phyloP scores from a whole-genome alignment of 176 grass and related monocot species.

The Guadua angustifolia region DNA sequence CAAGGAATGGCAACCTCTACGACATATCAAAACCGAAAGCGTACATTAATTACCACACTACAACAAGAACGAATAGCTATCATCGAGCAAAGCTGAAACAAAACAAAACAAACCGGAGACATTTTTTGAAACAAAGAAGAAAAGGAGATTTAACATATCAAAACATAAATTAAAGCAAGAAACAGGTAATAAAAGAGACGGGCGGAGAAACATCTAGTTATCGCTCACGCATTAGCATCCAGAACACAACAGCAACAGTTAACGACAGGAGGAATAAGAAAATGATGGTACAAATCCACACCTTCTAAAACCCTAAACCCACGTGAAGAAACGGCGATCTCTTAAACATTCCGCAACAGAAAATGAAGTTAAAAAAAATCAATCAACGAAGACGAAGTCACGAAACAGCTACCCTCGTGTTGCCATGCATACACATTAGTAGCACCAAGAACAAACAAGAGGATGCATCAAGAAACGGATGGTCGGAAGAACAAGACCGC shows the following conservation, averaged over 20 bases:
- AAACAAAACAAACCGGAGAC: background rate
- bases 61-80: background rate
- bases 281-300: conserved; percentile 16
- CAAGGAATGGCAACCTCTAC: background rate
- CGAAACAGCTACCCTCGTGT: background rate
- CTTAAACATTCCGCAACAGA: background rate
- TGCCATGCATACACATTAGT: background rate
- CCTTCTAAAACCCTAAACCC: conserved; percentile 36
- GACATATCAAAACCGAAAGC: background rate
- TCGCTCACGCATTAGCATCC: background rate
- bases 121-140: background rate
- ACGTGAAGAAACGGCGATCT: background rate
- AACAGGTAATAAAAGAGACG: background rate
- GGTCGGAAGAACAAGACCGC: background rate
- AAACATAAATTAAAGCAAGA: background rate
- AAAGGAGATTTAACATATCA: background rate
- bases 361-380: background rate
- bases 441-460: background rate
- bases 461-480: conserved; percentile 24
- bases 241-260: background rate
- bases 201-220: conserved; percentile 4
- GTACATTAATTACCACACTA: background rate
- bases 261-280: background rate
- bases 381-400: background rate
- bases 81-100: background rate